Base-by-base conservation (phyloP, 768 basidiomycete genomes). In the Podaxis sp. region DNA sequence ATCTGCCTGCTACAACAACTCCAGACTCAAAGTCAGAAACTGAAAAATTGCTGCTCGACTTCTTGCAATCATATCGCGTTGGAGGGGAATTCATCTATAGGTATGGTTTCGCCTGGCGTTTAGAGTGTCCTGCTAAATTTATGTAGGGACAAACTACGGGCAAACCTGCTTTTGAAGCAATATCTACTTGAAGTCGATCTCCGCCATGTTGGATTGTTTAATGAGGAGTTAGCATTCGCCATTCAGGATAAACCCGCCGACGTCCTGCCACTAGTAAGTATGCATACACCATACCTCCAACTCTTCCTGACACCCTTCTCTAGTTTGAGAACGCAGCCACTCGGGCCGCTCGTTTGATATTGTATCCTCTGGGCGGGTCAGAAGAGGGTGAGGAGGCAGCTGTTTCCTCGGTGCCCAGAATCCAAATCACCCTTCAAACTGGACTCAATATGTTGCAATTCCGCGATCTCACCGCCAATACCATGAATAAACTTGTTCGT, bases 401-500 rank as follows among this genome's bases (percentile, higher is more conserved):
- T 4, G 71, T 72, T 29, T 77, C 81, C 58, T 73, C 80, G 12
- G 81, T 82, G 65, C 77, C 80, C 46, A 89, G 86, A 70, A 82
- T 98, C 36, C 97, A 98, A 77, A 81, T 98, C 57, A 93, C 89
- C 43, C 80, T 98, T 40, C 86, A 84, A 69, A 94, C 94, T n/a
- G 92, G 91, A 4, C 84, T 96, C 66, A 96, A 96, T 75, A 82
- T 98, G 78, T 85, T 93, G 57, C 94, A 93, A 72, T 97, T 98
- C 73, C 88, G 97, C 46, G 94, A 95, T 47, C 85, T 99, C 46
- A 92, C 91, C 0, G 97, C 97, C 9, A 85, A 95, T 68, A 94
- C 91, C 22, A 91, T 98, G 82, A 96, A 94, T 71, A 95, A 93
- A 71, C 88, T 99, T 47, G 96, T 99, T 40, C 91, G 97, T 63